Evolutionary conservation across 345 rosid species (phyloP), one percentile per base, ranked within the genome.

Genomic region (Clausena lansium): DNA sequence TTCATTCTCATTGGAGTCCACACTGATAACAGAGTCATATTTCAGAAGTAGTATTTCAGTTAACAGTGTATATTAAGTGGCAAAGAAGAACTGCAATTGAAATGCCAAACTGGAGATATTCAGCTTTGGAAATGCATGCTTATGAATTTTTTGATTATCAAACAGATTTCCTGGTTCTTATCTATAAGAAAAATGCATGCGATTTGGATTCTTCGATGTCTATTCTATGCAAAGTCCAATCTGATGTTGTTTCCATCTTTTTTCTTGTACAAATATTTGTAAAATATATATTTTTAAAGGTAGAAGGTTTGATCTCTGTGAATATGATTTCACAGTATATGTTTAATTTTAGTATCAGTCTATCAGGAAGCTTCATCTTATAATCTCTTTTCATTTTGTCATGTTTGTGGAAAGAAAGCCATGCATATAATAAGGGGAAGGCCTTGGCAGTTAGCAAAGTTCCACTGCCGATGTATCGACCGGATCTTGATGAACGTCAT

Each of bases 401-500:
- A 82, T 74, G 79, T 58, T 86, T 88, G 86, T 83, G 87, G 91
- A 60, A 91, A 89, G 89, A 79, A 85, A 95, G 99, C 80, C 99
- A 91, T 93, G 98, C 97, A 11, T 95, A 95, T 79, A 83, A 87
- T 85, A 91, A 90, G 85, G 99, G 98, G 80, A 91, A 87, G 89
- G 86, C 90, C 39, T 90, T 93, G 83, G 98, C 90, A 25, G 92
- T 91, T 63, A 95, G 99, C 90, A 95, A 93, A 91, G 91, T 92
- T 85, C 98, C 96, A 15, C 78, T 95, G 82, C 99, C 98, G 15
- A 78, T 90, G 88, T 95, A 95, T 85, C 83, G 97, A 6, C 97
- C 93, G 22, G 99, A 95, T 87, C 97, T 93, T 65, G 99, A 95
- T 84, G 97, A 95, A 79, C 85, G 83, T 3, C 99, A 95, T 84